Conservation (phyloP, 1,139 yeast genomes). For the Yamadazyma jaroonii region DNA sequence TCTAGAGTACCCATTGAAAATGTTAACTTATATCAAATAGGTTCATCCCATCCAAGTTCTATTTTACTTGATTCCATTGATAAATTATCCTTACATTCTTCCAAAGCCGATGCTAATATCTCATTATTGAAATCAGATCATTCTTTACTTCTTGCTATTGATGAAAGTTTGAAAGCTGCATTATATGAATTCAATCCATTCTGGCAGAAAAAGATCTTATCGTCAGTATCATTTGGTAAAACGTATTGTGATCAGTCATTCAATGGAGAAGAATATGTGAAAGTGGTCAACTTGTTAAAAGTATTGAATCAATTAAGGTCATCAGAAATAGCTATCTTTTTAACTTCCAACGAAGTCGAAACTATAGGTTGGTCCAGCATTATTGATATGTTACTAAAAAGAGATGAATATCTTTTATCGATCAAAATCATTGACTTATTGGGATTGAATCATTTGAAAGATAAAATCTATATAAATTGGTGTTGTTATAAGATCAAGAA, state of each 20-base stretch:
- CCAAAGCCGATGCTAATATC: slow-evolving; percentile 79
- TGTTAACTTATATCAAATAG: slow-evolving; percentile 69
- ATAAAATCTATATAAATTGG: slow-evolving; percentile 72
- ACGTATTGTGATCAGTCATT: slow-evolving; percentile 47
- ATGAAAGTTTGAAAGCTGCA: slow-evolving; percentile 72
- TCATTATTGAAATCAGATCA: slow-evolving; percentile 54
- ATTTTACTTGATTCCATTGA: slow-evolving; percentile 81
- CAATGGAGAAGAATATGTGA: slow-evolving; percentile 60
- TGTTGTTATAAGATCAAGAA: slow-evolving; percentile 67
- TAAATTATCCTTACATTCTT: slow-evolving; percentile 64
- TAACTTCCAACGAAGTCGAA: slow-evolving; percentile 57
- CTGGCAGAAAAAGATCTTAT: slow-evolving; percentile 76
- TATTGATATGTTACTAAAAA: slow-evolving; percentile 54
- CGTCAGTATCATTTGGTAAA: slow-evolving; percentile 88
- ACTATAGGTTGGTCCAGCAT: slow-evolving; percentile 52
- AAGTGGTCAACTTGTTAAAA: slow-evolving; percentile 56
- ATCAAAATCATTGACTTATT: slow-evolving; percentile 58
- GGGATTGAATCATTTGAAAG: slow-evolving; percentile 44
- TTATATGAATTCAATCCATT: slow-evolving; percentile 70
- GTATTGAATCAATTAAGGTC: slow-evolving; percentile 69
- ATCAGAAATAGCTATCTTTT: slow-evolving; percentile 61
- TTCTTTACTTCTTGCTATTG: slow-evolving; percentile 60
- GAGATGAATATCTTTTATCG: slow-evolving; percentile 64
- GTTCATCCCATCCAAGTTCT: slow-evolving; percentile 81
- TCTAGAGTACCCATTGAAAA: slow-evolving; percentile 61